phyloP scores from a whole-genome alignment of 805 yeast species.

The Metschnikowia proteae region DNA sequence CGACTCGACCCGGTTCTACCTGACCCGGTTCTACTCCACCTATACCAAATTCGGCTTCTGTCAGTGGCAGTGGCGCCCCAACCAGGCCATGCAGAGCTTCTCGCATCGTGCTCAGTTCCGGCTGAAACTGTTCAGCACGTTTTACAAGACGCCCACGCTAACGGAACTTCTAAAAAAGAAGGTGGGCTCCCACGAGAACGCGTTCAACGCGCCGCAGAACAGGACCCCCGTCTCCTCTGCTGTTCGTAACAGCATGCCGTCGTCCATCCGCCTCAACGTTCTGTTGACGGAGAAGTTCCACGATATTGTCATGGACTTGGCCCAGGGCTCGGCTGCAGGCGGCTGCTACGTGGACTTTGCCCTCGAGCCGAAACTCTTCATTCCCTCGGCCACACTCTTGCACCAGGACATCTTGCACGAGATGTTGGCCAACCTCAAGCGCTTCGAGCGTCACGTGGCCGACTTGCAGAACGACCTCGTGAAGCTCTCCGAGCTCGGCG shows the following conservation, averaged over 20 bases:
- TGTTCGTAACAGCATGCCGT: slow-evolving; percentile 4
- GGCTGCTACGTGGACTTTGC: slow-evolving; percentile 32
- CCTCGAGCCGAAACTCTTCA: slow-evolving; percentile 24
- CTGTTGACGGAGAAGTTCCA: slow-evolving; percentile 26
- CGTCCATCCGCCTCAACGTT: slow-evolving; percentile 25
- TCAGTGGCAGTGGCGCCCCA: slow-evolving; percentile 17
- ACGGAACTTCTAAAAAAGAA: slow-evolving; percentile 16
- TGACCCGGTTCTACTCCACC: neutral
- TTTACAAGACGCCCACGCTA: slow-evolving; percentile 15
- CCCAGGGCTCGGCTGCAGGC: slow-evolving; percentile 13
- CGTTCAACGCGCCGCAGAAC: neutral
- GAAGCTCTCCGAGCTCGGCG: slow-evolving; percentile 56
- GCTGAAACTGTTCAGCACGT: slow-evolving; percentile 14
- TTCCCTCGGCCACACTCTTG: slow-evolving; percentile 33
- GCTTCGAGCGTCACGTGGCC: slow-evolving; percentile 38
- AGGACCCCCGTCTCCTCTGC: neutral
- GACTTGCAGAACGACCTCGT: slow-evolving; percentile 43
- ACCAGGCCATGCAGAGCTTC: slow-evolving; percentile 15
- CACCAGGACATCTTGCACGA: slow-evolving; percentile 28
- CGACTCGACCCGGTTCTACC: neutral
- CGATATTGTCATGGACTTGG: slow-evolving; percentile 15
- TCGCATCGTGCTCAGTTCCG: slow-evolving; percentile 17
- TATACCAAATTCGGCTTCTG: slow-evolving; percentile 8
- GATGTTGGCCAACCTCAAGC: slow-evolving; percentile 14
- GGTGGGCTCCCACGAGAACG: slow-evolving; percentile 3